These are phyloP conservation scores for Casuarina equisetifolia DNA, from an alignment of 306 rosid genomes.

Conservation along the genomic window DNA sequence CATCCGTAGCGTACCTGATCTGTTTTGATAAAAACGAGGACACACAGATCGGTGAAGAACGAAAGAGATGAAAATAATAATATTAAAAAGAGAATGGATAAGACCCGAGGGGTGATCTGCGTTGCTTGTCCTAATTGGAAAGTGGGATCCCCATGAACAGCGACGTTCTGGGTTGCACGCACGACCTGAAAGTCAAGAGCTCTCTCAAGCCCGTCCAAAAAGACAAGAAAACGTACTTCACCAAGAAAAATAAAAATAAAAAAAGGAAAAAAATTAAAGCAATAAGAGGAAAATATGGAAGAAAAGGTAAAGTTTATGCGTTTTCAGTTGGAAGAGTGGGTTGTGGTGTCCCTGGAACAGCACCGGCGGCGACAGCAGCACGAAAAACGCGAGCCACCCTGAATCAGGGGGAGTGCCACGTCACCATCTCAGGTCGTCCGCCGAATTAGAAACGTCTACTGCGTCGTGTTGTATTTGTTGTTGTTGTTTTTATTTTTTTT, in stretches of 20 bases:
- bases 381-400: slow-evolving; percentile 1
- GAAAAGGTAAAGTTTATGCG: neutral
- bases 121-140: too few species aligned
- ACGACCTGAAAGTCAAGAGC: too few species aligned
- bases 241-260: too few species aligned
- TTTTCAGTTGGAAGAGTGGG: neutral
- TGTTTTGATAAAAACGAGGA: neutral
- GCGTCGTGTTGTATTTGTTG: slow-evolving; percentile 14
- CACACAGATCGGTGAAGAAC: neutral
- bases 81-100: too few species aligned
- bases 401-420: slow-evolving; percentile 27
- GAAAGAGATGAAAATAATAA: too few species aligned
- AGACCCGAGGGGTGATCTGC: too few species aligned
- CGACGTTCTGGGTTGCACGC: too few species aligned
- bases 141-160: too few species aligned
- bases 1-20: neutral
- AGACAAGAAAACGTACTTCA: too few species aligned
- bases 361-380: neutral
- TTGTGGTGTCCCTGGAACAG: neutral
- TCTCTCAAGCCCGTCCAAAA: too few species aligned
- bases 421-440: slow-evolving; percentile 29
- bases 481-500: slow-evolving; percentile 8
- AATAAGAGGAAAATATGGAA: neutral
- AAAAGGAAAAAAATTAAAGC: too few species aligned
- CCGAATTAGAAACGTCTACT: neutral